Evolutionary conservation across 73 alveolate genomes (phyloP).

Genomic region (Stentor roeselii): DNA sequence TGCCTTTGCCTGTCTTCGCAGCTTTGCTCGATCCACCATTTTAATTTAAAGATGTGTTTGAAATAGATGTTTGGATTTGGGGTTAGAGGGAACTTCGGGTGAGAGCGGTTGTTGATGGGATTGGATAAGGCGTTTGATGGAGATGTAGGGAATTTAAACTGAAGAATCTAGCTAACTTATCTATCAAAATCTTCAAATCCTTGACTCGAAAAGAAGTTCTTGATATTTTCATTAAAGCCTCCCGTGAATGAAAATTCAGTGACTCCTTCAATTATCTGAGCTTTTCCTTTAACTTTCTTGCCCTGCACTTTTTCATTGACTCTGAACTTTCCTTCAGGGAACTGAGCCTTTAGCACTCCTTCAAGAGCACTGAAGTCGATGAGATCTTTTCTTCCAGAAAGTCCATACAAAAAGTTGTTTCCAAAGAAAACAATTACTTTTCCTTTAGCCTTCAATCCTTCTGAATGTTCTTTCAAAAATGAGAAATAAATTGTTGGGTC

Average conservation of each 20-base stretch:
- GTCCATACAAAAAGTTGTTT: conserved; percentile 62
- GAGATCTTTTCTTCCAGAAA: conserved; percentile 42
- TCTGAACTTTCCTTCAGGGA: not conserved
- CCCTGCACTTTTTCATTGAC: not conserved
- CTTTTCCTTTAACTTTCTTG: not conserved
- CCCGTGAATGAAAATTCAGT: not conserved
- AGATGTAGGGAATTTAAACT: no score
- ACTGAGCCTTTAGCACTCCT: not conserved
- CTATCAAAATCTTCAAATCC: not conserved
- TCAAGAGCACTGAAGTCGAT: not conserved
- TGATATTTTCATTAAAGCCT: not conserved
- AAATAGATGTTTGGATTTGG: no score
- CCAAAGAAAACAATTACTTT: conserved; percentile 69
- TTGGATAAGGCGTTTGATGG: not conserved
- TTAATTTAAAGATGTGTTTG: no score
- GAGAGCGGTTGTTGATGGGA: not conserved
- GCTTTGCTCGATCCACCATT: not conserved
- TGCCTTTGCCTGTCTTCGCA: not conserved
- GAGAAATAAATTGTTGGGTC: conserved; percentile 75
- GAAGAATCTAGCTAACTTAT: not conserved
- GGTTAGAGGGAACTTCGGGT: not conserved
- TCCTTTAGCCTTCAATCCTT: conserved; percentile 38
- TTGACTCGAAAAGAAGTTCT: not conserved
- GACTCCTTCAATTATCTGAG: not conserved
- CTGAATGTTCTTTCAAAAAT: conserved; percentile 51